Evolutionary conservation across 2,329 filamentous ascomycete genomes (phyloP), one percentile per base, ranked within the genome.

Genomic region (Fusarium longipes): DNA sequence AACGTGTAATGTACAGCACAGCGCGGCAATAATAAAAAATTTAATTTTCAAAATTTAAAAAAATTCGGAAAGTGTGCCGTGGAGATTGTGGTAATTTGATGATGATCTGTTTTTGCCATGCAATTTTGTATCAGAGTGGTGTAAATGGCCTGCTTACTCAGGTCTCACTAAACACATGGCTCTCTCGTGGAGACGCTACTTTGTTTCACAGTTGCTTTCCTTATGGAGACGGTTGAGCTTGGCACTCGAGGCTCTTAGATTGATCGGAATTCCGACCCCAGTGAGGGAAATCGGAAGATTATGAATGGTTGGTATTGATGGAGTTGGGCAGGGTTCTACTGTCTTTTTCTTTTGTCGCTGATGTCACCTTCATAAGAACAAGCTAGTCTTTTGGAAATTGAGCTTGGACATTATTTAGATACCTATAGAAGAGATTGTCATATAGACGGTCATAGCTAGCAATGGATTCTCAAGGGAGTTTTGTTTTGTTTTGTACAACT

Each of bases 131-230:
- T 24, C n/a, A n/a, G 18, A 17, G 36, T 17, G 22, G 12, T 49
- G 45, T 49, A 49, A 49, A 49, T 38, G 22, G 45, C 25, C 17
- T 38, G 50, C 50, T 53, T 53, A 53, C 50, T 53, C 50, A 53
- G 39, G 22, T 53, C 50, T 53, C 50, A 53, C 50, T 53, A 53
- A 53, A 47, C 39, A 47, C 48, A 51, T 45, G 49, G 49, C 8
- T 33, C n/a, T 32, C 27, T 56, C 44, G 53, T 25, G 48, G 25
- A 12, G 50, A 35, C 29, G 30, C 29, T 53, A 53, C 39, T 49
- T 49, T 53, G 39, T 53, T 53, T 20, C 39, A 27, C 29, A 29
- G 29, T 45, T 49, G 24, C 32, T 25, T 49, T 6, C 7, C 22
- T 36, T 49, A 49, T 38, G 45, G 45, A 5, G 45, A 36, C 45